Evolutionary conservation across 2,329 filamentous ascomycete genomes (phyloP).

Genomic region (Fusarium sp.): DNA sequence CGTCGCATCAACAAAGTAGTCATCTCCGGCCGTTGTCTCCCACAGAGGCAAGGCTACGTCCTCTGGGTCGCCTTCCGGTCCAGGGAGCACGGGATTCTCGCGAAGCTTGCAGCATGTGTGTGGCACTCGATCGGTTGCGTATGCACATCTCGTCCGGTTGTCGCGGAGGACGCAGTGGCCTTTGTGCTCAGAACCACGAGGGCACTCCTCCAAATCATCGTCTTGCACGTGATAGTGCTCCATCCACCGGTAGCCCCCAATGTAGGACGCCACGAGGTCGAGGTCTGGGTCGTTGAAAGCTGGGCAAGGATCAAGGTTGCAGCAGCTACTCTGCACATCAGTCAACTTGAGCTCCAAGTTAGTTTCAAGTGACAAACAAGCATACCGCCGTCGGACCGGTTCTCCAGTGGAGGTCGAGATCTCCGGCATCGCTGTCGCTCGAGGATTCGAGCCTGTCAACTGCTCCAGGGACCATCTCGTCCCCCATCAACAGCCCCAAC

Average conservation of each 20-base stretch:
- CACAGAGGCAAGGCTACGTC: slow-evolving; percentile 21
- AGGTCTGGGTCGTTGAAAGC: slow-evolving; percentile 21
- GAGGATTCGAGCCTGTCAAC: slow-evolving; percentile 10
- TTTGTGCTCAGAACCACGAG: slow-evolving; percentile 19
- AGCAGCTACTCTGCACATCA: slow-evolving; percentile 12
- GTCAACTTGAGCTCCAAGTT: background rate
- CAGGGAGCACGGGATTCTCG: slow-evolving; percentile 27
- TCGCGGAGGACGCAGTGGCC: slow-evolving; percentile 32
- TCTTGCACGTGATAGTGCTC: slow-evolving; percentile 36
- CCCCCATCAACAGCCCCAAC: slow-evolving; percentile 25
- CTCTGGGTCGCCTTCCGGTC: slow-evolving; percentile 6
- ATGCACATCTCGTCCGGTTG: slow-evolving; percentile 27
- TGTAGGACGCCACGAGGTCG: slow-evolving; percentile 23
- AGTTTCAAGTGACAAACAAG: background rate
- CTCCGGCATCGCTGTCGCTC: slow-evolving; percentile 17
- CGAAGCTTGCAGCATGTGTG: slow-evolving; percentile 36
- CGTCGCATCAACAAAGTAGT: slow-evolving; percentile 22
- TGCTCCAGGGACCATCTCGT: slow-evolving; percentile 12
- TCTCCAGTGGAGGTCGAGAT: slow-evolving; percentile 20
- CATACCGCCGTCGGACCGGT: slow-evolving; percentile 9
- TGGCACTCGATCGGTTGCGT: slow-evolving; percentile 20
- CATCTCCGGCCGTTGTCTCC: slow-evolving; percentile 16
- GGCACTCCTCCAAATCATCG: slow-evolving; percentile 28
- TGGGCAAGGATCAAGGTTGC: slow-evolving; percentile 30
- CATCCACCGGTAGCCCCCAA: slow-evolving; percentile 26